Conservation (phyloP, 2,329 filamentous ascomycete species). For the Samsoniella hepiali region DNA sequence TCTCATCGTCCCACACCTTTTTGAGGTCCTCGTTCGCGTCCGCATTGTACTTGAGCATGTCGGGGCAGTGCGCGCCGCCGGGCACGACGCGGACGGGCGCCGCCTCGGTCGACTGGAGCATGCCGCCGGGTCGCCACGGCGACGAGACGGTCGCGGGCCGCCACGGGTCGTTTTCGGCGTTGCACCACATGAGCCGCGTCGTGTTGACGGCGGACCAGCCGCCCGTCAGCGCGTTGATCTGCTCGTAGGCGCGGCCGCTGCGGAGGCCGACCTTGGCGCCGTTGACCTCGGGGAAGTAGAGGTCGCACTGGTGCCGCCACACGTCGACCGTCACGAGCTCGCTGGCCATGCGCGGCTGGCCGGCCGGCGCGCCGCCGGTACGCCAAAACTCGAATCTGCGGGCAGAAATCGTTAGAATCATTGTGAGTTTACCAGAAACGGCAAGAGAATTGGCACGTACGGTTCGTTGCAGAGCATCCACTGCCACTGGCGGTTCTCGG, state of each 20-base stretch:
- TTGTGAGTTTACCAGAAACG: neutral
- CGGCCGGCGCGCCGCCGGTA: constrained; percentile 26
- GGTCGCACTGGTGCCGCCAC: neutral
- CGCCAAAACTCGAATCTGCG: constrained; percentile 10
- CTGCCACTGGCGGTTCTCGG: constrained; percentile 51
- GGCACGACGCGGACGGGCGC: constrained; percentile 39
- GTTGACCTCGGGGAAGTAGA: constrained; percentile 11
- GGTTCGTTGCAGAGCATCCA: constrained; percentile 17
- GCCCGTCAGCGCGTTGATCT: constrained; percentile 25
- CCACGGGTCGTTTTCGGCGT: constrained; percentile 18
- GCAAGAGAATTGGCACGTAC: constrained; percentile 30
- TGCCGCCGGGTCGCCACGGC: constrained; percentile 8
- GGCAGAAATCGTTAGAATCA: neutral
- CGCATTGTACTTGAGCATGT: constrained; percentile 60
- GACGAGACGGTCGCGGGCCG: constrained; percentile 9
- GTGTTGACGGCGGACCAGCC: constrained; percentile 14
- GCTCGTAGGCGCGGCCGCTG: constrained; percentile 35
- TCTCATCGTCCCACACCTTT: constrained; percentile 52
- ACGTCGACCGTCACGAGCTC: neutral
- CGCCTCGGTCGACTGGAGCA: constrained; percentile 43
- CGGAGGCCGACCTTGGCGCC: constrained; percentile 31
- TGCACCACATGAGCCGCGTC: constrained; percentile 15
- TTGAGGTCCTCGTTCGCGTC: constrained; percentile 50
- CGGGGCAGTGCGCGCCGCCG: constrained; percentile 53
- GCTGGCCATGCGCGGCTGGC: constrained; percentile 44